Percentiles rank a stretch among this genome's conserved stretches.
These are phyloP conservation scores for Lasiodiplodia hormozganensis DNA, from an alignment of 2,329 filamentous ascomycete genomes.

Conservation along the genomic window DNA sequence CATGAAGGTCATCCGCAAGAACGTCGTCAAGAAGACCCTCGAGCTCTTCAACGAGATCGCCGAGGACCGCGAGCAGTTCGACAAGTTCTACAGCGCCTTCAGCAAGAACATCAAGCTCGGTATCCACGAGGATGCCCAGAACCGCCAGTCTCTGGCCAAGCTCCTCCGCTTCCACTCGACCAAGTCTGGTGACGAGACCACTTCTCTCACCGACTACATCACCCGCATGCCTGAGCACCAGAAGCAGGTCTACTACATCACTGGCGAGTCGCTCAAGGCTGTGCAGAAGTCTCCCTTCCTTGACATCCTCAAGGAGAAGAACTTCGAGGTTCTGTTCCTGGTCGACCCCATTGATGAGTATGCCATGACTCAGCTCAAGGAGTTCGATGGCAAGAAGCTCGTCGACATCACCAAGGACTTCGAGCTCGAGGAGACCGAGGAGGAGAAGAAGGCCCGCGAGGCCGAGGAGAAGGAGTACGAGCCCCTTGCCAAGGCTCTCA, in stretches of 20 bases:
- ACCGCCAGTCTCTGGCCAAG: constrained; percentile 91
- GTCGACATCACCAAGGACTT: constrained; percentile 99
- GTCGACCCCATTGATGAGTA: constrained; percentile 99
- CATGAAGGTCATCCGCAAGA: constrained; percentile 99
- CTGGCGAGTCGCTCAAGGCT: constrained; percentile 98
- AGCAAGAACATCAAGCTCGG: constrained; percentile 99
- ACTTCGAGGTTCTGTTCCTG: constrained; percentile 99
- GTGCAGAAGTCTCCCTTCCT: constrained; percentile 99
- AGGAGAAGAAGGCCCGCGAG: constrained; percentile 97
- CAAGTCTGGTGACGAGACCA: constrained; percentile 96
- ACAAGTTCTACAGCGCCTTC: constrained; percentile 99
- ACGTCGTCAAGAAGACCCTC: constrained; percentile 99
- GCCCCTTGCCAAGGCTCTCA: constrained; percentile 90
- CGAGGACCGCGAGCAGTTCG: constrained; percentile 99
- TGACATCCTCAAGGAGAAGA: constrained; percentile 97
- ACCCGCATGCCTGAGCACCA: constrained; percentile 99
- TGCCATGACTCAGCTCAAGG: constrained; percentile 99
- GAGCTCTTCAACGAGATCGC: constrained; percentile 99
- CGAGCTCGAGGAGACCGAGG: constrained; percentile 99
- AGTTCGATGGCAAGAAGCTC: constrained; percentile 99
- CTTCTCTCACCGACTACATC: constrained; percentile 95
- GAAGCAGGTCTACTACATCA: constrained; percentile 99
- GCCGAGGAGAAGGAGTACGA: constrained; percentile 98
- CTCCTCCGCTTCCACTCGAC: constrained; percentile 98
- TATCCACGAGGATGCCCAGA: constrained; percentile 99